A percentile compares a stretch with the other conserved stretches of the same genome.
Evolutionary conservation across 2,329 filamentous ascomycete species (phyloP).

Genomic region (Curvularia lunata): DNA sequence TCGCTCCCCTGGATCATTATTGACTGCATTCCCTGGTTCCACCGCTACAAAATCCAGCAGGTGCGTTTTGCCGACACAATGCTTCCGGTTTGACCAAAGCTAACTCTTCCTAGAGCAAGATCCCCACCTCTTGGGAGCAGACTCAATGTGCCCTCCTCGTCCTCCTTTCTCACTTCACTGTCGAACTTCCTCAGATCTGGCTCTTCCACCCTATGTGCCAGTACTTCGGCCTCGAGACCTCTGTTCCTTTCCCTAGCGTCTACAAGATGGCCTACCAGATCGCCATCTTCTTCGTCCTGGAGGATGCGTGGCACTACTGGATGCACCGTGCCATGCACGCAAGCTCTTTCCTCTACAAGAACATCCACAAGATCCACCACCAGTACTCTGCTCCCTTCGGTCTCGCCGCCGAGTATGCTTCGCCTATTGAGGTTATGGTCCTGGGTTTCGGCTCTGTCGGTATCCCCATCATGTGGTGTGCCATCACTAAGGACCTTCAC

Average conservation of each 20-base stretch:
- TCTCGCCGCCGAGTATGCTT: slow-evolving; percentile 95
- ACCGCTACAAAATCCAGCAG: slow-evolving; percentile 92
- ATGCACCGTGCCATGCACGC: slow-evolving; percentile 91
- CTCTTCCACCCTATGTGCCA: slow-evolving; percentile 97
- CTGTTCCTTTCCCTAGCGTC: slow-evolving; percentile 84
- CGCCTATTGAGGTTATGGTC: slow-evolving; percentile 95
- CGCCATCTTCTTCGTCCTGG: slow-evolving; percentile 89
- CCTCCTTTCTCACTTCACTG: slow-evolving; percentile 93
- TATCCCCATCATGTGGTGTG: slow-evolving; percentile 81
- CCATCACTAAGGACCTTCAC: slow-evolving; percentile 84
- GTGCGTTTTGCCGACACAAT: slow-evolving; percentile 56
- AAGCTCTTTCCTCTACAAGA: slow-evolving; percentile 86
- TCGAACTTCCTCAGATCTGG: slow-evolving; percentile 98
- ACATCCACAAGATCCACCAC: slow-evolving; percentile 98
- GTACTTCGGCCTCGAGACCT: slow-evolving; percentile 85
- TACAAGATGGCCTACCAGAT: slow-evolving; percentile 93
- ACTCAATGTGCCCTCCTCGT: slow-evolving; percentile 93
- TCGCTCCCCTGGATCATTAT: slow-evolving; percentile 91
- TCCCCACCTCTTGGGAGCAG: slow-evolving; percentile 91
- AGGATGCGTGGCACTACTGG: slow-evolving; percentile 99
- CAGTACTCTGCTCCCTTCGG: slow-evolving; percentile 98
- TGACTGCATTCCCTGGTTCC: slow-evolving; percentile 84
- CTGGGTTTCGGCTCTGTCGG: slow-evolving; percentile 87
- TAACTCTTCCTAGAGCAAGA: slow-evolving; percentile 66
- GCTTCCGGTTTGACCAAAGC: neutral